phyloP scores from a whole-genome alignment of 2,329 filamentous ascomycete genomes.

The Pseudocercospora musae region DNA sequence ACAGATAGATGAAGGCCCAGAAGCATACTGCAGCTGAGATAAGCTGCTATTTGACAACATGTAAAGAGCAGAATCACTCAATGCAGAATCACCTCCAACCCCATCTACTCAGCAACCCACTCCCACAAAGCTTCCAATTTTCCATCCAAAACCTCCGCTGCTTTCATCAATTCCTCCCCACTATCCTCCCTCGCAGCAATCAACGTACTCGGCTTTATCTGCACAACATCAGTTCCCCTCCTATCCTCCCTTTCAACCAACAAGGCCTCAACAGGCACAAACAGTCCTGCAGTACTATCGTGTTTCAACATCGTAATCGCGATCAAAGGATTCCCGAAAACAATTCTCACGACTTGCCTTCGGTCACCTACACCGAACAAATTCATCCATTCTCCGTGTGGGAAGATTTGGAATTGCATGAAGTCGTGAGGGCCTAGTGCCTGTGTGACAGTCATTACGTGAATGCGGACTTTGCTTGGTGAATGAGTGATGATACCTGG shows the following conservation, averaged over 20 bases:
- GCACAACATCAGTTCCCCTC: conserved; percentile 14
- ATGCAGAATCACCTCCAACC: neutral
- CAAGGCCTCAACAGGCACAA: conserved; percentile 19
- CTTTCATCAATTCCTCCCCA: conserved; percentile 9
- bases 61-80: neutral
- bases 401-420: conserved; percentile 16
- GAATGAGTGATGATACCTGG: neutral
- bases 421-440: conserved; percentile 17
- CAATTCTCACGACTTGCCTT: conserved; percentile 11
- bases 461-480: too few species aligned
- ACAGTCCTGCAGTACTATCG: conserved; percentile 20
- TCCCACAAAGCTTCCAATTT: conserved; percentile 20
- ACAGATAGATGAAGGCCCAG: conserved; percentile 8
- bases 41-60: neutral
- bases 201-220: conserved; percentile 17
- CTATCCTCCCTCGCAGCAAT: conserved; percentile 16
- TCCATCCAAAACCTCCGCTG: conserved; percentile 15
- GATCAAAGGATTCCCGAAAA: conserved; percentile 19
- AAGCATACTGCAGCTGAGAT: conserved; percentile 1
- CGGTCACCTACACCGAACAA: conserved; percentile 15
- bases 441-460: too few species aligned
- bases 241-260: conserved; percentile 16
- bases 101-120: conserved; percentile 10
- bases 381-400: conserved; percentile 16
- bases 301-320: conserved; percentile 18